Percentiles rank a stretch among this genome's conserved stretches.
Evolutionary conservation across 805 yeast species (phyloP).

Genomic region (Yamadazyma insecticola): DNA sequence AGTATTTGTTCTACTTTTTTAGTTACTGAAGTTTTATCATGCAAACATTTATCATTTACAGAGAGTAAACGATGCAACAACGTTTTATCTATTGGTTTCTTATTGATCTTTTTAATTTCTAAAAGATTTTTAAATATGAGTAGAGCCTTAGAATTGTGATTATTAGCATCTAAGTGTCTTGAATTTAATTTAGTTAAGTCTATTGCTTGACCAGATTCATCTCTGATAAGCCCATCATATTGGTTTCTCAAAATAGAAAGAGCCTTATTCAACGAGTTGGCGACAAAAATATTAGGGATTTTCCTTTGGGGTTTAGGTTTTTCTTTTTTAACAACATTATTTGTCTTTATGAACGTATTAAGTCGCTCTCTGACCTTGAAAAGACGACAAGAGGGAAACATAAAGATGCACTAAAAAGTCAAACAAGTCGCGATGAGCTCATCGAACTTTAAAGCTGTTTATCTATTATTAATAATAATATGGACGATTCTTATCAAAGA

Average conservation of each 20-base stretch:
- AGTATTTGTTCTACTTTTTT: slow-evolving; percentile 51
- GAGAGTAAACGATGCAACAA: slow-evolving; percentile 56
- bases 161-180: slow-evolving; percentile 17
- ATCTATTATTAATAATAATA: too few species aligned
- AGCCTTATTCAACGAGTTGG: slow-evolving; percentile 15
- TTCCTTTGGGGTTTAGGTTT: too few species aligned
- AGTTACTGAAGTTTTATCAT: slow-evolving; percentile 55
- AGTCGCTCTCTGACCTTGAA: too few species aligned
- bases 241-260: slow-evolving; percentile 24
- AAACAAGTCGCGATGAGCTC: too few species aligned
- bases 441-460: too few species aligned
- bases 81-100: slow-evolving; percentile 35
- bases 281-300: slow-evolving; percentile 4
- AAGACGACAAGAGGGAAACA: too few species aligned
- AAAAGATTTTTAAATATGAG: slow-evolving; percentile 25
- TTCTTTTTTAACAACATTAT: too few species aligned
- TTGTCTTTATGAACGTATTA: too few species aligned
- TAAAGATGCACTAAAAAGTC: too few species aligned
- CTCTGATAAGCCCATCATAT: slow-evolving; percentile 24
- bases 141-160: slow-evolving; percentile 16
- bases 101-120: slow-evolving; percentile 18
- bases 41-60: slow-evolving; percentile 49
- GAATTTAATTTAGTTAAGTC: slow-evolving; percentile 19
- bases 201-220: slow-evolving; percentile 19
- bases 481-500: too few species aligned